These are phyloP conservation scores for Alloteropsis semialata DNA, from an alignment of 176 grass and related monocot genomes.

Conservation along the genomic window DNA sequence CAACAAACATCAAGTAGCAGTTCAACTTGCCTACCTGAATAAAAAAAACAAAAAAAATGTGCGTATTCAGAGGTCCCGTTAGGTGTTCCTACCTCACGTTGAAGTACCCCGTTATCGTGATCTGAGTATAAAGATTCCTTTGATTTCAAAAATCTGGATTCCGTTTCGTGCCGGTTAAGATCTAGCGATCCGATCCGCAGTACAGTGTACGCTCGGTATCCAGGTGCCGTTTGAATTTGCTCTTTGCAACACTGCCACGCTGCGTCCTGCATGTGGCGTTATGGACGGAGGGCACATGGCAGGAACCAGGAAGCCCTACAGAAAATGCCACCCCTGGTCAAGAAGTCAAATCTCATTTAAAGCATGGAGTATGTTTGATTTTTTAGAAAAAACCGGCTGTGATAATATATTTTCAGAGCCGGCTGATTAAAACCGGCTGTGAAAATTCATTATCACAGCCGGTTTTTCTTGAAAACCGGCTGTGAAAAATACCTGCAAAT, in stretches of 20 bases:
- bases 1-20: not conserved
- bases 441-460: no score
- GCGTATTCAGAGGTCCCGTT: not conserved
- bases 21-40: not conserved
- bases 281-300: not conserved
- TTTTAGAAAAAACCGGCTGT: no score
- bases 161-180: constrained; percentile 1
- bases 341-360: not conserved
- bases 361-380: no score
- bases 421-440: no score
- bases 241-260: not conserved
- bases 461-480: no score
- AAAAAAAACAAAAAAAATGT: not conserved
- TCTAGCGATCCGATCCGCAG: not conserved
- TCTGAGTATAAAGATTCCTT: constrained; percentile 34
- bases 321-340: not conserved
- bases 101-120: not conserved
- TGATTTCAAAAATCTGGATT: not conserved
- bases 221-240: constrained; percentile 4
- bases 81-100: not conserved
- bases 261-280: not conserved
- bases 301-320: no score
- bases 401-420: no score
- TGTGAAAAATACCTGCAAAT: no score
- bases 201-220: not conserved